Conservation (phyloP, 2,329 filamentous ascomycete species). For the Exophiala mesophila region DNA sequence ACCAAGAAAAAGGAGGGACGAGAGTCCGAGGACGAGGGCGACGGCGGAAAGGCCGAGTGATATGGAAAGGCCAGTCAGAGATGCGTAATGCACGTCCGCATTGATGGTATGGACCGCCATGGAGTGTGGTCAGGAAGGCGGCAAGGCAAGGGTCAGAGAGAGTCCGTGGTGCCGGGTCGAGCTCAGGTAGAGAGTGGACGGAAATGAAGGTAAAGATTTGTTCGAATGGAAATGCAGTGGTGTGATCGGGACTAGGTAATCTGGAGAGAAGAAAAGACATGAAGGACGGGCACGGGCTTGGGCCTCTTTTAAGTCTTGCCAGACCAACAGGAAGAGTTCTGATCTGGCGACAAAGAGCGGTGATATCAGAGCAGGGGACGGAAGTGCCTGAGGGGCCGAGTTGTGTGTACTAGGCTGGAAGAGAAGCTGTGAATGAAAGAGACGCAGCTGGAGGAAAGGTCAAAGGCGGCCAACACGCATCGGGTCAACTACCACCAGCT, state of each 20-base stretch:
- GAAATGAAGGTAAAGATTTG: conserved; percentile 15
- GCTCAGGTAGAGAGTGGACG: not conserved
- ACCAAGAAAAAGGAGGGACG: conserved; percentile 4
- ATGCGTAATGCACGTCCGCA: not conserved
- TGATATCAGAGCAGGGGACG: conserved; percentile 1
- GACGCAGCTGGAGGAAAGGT: conserved; percentile 4
- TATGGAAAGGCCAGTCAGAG: not conserved
- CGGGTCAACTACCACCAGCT: conserved; percentile 15
- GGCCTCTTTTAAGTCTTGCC: too few relatives aligned
- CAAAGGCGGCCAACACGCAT: conserved; percentile 12
- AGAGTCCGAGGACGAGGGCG: conserved; percentile 5
- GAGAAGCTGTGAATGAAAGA: conserved; percentile 9
- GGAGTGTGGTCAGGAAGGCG: not conserved
- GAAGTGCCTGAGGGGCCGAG: conserved; percentile 7
- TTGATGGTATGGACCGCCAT: not conserved
- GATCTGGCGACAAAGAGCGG: not conserved
- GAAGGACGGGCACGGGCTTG: too few relatives aligned
- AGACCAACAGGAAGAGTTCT: not conserved
- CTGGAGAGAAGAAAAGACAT: not conserved
- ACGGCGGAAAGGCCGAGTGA: not conserved
- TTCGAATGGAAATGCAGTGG: too few relatives aligned
- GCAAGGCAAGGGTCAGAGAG: too few relatives aligned
- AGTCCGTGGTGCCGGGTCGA: too few relatives aligned
- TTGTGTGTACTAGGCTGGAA: conserved; percentile 5
- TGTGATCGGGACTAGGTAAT: conserved; percentile 9